Base-by-base conservation (phyloP, 2,329 filamentous ascomycete genomes). In the Sclerotinia glacialis region DNA sequence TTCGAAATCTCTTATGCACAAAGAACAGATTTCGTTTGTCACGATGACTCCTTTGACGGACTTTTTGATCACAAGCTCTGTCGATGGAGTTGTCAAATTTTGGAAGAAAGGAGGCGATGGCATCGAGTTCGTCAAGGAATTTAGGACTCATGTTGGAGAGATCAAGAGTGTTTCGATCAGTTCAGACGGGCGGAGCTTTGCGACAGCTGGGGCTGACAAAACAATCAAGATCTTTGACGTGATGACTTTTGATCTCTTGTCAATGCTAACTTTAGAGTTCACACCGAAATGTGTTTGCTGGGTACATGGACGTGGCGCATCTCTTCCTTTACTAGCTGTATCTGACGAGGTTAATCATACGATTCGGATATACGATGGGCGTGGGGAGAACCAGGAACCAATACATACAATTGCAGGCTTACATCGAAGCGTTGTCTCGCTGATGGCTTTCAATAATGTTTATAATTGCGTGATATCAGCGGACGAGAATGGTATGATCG, bases 51-150 rank as follows among this genome's bases (percentile, higher is more conserved):
- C 93, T 0, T 82, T 89, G 68, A 97, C 94, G 68, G 95, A 98
- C 72, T 99, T 99, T 76, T 83, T 99, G 47, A 95, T 99, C 69
- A 99, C 95, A 1, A 92, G 91, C 69, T 98, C 95, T 0, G 81
- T 91, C 53, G 95, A 99, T 76, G 96, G 96, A n/a, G 90, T 94
- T 0, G 94, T 98, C 72, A 99, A 99, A 78, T 99, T 99, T 78
- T 99, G 95, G 95, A 99, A 99, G 81, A 99, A 99, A 80, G 86
- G 91, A 70, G 89, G 87, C 1, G 88, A 91, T 44, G 92, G 92
- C 0, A 91, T 99, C 67, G 96, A 99, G 79, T 99, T 99, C 75
- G 94, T 98, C 64, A 99, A 99, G 80, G 93, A 99, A 79, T 99
- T 97, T 80, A 89, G 89, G 75, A 93, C 95, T 9, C 96, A 99